Percentiles rank a stretch among this genome's conserved stretches.
Evolutionary conservation across 768 basidiomycete genomes (phyloP).

Genomic region (Auricularia cornea): DNA sequence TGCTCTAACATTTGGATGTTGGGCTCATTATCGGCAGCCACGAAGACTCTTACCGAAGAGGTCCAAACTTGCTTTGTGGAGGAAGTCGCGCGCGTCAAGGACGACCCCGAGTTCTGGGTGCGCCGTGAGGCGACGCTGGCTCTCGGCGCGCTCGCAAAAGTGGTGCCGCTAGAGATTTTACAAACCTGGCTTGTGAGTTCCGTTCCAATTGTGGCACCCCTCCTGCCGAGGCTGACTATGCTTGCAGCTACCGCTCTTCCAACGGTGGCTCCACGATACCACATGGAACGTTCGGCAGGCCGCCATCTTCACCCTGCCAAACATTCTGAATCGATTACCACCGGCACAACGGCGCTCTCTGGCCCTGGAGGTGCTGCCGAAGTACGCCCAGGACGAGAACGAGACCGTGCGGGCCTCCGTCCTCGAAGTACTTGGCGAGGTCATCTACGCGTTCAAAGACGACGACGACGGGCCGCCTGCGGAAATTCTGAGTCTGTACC

Average conservation of each 20-base stretch:
- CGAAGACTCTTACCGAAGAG: constrained; percentile 17
- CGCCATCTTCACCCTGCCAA: constrained; percentile 76
- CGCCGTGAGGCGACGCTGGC: constrained; percentile 82
- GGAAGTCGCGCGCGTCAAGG: constrained; percentile 61
- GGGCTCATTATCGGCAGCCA: neutral
- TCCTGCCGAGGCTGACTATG: constrained; percentile 3
- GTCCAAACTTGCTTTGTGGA: constrained; percentile 58
- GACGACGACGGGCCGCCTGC: constrained; percentile 60
- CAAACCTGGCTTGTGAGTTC: constrained; percentile 48
- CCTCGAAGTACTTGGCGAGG: constrained; percentile 82
- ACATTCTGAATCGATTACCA: constrained; percentile 60
- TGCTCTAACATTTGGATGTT: too few relatives aligned
- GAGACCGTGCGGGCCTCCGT: constrained; percentile 67
- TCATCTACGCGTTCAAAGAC: constrained; percentile 71
- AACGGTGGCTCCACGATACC: constrained; percentile 56
- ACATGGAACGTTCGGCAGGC: constrained; percentile 84
- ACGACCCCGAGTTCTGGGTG: constrained; percentile 67
- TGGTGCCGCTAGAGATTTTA: constrained; percentile 70
- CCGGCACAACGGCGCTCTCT: constrained; percentile 48
- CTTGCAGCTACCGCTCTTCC: constrained; percentile 69
- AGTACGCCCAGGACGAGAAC: constrained; percentile 55
- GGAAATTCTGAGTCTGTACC: constrained; percentile 67
- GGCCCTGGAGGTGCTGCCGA: constrained; percentile 55
- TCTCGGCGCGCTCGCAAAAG: constrained; percentile 79
- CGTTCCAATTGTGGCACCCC: constrained; percentile 5